A percentile compares a stretch with the other conserved stretches of the same genome.
phyloP scores from a whole-genome alignment of 2,329 filamentous ascomycete genomes.

The Penicillium fuscoglaucum region DNA sequence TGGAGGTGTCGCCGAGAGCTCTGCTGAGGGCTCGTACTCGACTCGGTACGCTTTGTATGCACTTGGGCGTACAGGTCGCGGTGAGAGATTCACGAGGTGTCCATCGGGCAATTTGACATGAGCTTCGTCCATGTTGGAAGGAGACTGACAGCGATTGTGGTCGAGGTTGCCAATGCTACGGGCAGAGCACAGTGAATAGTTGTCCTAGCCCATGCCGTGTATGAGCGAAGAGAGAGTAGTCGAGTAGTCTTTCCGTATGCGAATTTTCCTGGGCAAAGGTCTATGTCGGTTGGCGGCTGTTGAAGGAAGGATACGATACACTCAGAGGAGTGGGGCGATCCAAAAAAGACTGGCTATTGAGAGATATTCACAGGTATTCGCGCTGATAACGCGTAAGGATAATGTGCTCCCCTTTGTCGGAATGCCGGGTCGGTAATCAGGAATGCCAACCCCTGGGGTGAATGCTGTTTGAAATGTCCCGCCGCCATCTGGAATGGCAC shows the following conservation, averaged over 20 bases:
- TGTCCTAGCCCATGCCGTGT: conserved; percentile 21
- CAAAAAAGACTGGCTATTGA: conserved; percentile 1
- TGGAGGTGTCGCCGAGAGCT: conserved; percentile 10
- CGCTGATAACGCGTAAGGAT: conserved; percentile 24
- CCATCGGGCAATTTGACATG: conserved; percentile 31
- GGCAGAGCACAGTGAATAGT: conserved; percentile 22
- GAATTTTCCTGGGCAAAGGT: conserved; percentile 3
- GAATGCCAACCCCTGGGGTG: conserved; percentile 25
- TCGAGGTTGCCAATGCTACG: conserved; percentile 16
- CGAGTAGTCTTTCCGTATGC: neutral
- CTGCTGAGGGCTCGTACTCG: conserved; percentile 12
- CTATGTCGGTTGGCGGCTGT: conserved; percentile 3
- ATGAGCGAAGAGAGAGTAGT: neutral
- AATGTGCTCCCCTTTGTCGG: conserved; percentile 18
- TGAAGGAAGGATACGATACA: conserved; percentile 9
- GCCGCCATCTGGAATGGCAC: conserved; percentile 23
- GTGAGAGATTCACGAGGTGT: conserved; percentile 33
- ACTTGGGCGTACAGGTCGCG: conserved; percentile 21
- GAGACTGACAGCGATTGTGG: conserved; percentile 1
- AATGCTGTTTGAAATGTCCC: conserved; percentile 21
- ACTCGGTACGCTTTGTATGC: conserved; percentile 23
- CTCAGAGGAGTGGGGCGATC: conserved; percentile 9
- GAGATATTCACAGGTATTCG: conserved; percentile 1
- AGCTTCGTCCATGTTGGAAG: conserved; percentile 28
- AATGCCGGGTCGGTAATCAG: conserved; percentile 21